Evolutionary conservation across 768 basidiomycete genomes (phyloP).

Genomic region (Naematelia encephala): DNA sequence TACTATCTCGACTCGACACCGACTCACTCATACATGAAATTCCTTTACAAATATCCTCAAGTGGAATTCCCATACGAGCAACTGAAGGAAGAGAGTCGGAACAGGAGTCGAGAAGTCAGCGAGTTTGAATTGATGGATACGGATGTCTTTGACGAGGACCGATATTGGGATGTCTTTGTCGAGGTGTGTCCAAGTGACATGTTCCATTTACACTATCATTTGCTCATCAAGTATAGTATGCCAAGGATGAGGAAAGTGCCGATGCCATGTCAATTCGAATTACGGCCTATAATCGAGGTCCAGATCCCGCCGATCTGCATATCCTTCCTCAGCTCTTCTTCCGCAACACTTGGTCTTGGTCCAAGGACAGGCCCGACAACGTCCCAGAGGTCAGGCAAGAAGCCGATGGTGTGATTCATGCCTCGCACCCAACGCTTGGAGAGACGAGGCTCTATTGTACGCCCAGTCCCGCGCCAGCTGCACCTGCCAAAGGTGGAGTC

Average conservation of each 20-base stretch:
- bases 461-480: constrained; percentile 86
- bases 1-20: constrained; percentile 98
- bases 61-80: constrained; percentile 88
- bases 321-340: constrained; percentile 96
- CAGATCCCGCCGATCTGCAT: constrained; percentile 89
- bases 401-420: constrained; percentile 53
- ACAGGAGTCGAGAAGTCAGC: constrained; percentile 74
- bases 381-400: constrained; percentile 50
- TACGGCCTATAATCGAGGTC: constrained; percentile 93
- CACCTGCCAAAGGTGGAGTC: constrained; percentile 61
- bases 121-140: constrained; percentile 95
- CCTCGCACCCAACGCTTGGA: constrained; percentile 69
- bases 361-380: constrained; percentile 52
- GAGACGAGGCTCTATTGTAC: constrained; percentile 81
- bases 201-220: not conserved
- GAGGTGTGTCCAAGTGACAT: constrained; percentile 61
- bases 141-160: constrained; percentile 81
- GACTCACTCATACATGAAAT: constrained; percentile 99
- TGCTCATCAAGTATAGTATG: constrained; percentile 63
- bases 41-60: constrained; percentile 98
- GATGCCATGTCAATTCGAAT: constrained; percentile 88
- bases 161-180: constrained; percentile 98
- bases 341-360: constrained; percentile 98
- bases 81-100: constrained; percentile 77
- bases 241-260: constrained; percentile 89